A percentile compares a stretch with the other conserved stretches of the same genome.
Conservation (phyloP, 768 basidiomycete genomes). For the Boletus reticulatus region DNA sequence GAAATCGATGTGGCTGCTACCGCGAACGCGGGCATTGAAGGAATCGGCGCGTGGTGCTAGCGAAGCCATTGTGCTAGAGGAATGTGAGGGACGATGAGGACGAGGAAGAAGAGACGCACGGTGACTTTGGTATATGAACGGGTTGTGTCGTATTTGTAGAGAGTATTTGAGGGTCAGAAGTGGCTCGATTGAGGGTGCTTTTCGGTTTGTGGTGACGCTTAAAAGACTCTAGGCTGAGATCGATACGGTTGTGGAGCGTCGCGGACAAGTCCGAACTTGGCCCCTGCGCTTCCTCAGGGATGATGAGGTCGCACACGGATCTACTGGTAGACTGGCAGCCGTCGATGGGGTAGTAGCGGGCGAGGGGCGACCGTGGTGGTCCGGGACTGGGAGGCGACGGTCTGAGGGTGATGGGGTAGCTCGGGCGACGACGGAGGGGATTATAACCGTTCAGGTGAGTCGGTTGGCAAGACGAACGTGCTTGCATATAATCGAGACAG, state of each 20-base stretch:
- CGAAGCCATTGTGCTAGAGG: slow-evolving; percentile 49
- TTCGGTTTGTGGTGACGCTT: slow-evolving; percentile 66
- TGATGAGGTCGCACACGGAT: slow-evolving; percentile 29
- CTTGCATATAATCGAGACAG: slow-evolving; percentile 27
- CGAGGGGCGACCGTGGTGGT: slow-evolving; percentile 24
- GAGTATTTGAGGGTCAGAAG: slow-evolving; percentile 53
- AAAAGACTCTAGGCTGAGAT: slow-evolving; percentile 40
- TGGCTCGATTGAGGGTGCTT: slow-evolving; percentile 40
- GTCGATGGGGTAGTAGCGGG: slow-evolving; percentile 11
- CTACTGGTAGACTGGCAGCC: slow-evolving; percentile 7
- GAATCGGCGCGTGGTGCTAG: slow-evolving; percentile 64
- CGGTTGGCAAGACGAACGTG: slow-evolving; percentile 33
- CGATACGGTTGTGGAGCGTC: slow-evolving; percentile 30
- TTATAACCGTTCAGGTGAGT: slow-evolving; percentile 20
- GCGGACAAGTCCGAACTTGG: slow-evolving; percentile 34
- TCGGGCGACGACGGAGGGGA: slow-evolving; percentile 12
- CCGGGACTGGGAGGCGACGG: background rate
- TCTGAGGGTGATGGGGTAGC: slow-evolving; percentile 15
- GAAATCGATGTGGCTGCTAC: slow-evolving; percentile 87
- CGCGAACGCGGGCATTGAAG: slow-evolving; percentile 69
- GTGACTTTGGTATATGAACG: slow-evolving; percentile 50
- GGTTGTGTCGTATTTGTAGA: slow-evolving; percentile 65
- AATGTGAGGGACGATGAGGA: slow-evolving; percentile 11
- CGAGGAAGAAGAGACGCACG: slow-evolving; percentile 26
- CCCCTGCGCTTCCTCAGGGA: slow-evolving; percentile 28